Evolutionary conservation across 1,284 basidiomycete species (phyloP), one percentile per base, ranked within the genome.

Genomic region (Ganoderma boninense): DNA sequence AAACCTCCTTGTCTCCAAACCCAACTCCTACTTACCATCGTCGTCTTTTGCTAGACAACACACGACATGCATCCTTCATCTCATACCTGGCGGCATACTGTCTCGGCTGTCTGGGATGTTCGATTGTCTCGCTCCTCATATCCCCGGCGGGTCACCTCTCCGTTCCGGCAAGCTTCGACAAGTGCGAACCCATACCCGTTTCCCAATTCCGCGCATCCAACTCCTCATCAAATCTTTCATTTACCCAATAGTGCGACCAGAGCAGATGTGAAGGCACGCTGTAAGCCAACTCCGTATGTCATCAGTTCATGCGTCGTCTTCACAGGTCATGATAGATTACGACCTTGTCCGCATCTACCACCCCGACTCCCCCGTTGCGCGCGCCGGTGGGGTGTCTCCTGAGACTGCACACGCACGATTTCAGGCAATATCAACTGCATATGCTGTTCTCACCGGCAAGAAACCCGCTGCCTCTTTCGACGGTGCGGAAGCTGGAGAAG

Each of bases 151-250:
- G 38, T 10, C 11, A 14, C 42, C 26, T 3, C 26, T 42, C 20
- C 10, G 26, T 46, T 38, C 26, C 46, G 44, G 18, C 43, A 49
- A 63, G 44, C 35, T 35, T 63, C 62, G 4, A 40, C 63, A 5
- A 77, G 74, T 64, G 69, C 79, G 10, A 86, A 87, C 71, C 84
- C 83, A 6, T 88, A 84, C 65, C 90, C 91, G 0, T 93, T 86
- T 61, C 91, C 92, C 1, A 78, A 76, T 0, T 80, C 86, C 65
- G 67, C 84, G 14, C 83, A 86, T 69, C 91, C 91, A 0, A 89
- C 88, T 4, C 89, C 91, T 0, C 86, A 90, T 76, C 89, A 93
- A 75, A 89, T 93, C 68, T 93, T 93, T 76, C 91, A 93, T 77
- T 81, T 93, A 0, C 84, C 87, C 1, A 79, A 79, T 13, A 83